Evolutionary conservation across 2,329 filamentous ascomycete species (phyloP), one percentile per base, ranked within the genome.

Genomic region (Monosporascus cannonballus): DNA sequence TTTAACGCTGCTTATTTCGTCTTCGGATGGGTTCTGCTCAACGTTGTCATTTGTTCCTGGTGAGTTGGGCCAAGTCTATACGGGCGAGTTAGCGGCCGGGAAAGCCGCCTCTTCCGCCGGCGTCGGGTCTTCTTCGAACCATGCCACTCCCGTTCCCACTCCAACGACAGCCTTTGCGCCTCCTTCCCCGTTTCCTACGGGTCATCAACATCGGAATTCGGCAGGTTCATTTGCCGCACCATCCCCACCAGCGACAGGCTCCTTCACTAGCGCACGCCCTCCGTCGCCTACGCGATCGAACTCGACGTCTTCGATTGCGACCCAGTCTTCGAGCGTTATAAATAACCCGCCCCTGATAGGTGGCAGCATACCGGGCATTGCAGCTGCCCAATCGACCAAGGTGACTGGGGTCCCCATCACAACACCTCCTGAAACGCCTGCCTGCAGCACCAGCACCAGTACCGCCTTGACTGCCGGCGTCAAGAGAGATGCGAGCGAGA

Each of bases 11-110:
- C 78, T 99, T 48, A 95, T 99, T 74, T 94, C 91, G n/a, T 99
- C 94, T 0, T 96, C 94, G 0, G 94, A 99, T 69, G 94, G 94
- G 0, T 99, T 97, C 74, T 99, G 94, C 69, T 99, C 94, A 0
- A 87, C 89, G 0, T 76, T 99, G 6, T 88, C 91, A 0, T 99
- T 99, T 66, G 72, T 82, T 1, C 76, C 87, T 2, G 89, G 90
- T 8, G 94, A 99, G 69, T 76, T 99, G 1, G 94, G 94, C 14
- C 85, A 93, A 58, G 73, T 84, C 5, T 95, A 95, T 68, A 85
- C 84, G 8, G 86, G 86, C 34, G 84, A 90, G 49, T 68, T 85
- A 39, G 74, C 76, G n/a, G 73, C 74, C 15, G 66, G 71, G 30
- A 82, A 78, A 59, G 66, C 72, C 52, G 68, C 73, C 24, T 65